Evolutionary conservation across 164 flowering plant genomes (phyloP).

Genomic region (Pachysandra terminalis): DNA sequence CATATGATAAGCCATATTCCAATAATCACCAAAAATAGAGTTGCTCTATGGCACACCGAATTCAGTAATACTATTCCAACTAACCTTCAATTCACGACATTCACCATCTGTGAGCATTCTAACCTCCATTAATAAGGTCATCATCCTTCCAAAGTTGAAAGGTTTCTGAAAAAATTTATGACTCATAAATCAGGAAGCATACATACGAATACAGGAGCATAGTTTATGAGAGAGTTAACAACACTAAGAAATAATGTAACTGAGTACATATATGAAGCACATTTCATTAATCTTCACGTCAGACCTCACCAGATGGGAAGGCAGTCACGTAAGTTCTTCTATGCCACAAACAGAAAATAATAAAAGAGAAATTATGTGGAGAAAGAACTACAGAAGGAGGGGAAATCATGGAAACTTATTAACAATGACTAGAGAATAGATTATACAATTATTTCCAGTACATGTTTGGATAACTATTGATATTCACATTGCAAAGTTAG

Average conservation of each 20-base stretch:
- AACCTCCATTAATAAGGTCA: conserved; percentile 38
- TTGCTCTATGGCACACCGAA: neutral
- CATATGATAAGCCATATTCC: neutral
- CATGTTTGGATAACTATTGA: neutral
- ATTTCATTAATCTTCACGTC: too few relatives aligned
- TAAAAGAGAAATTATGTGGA: neutral
- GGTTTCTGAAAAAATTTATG: conserved; percentile 49
- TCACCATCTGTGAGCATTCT: conserved; percentile 34
- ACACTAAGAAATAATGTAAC: neutral
- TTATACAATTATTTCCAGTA: neutral
- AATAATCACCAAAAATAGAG: neutral
- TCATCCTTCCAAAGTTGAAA: conserved; percentile 39
- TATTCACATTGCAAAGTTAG: neutral
- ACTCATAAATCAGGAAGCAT: neutral
- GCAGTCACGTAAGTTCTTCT: neutral
- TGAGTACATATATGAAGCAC: neutral
- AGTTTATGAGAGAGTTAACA: neutral
- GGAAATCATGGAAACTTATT: neutral
- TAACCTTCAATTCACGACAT: conserved; percentile 38
- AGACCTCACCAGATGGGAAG: neutral
- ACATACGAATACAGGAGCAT: neutral
- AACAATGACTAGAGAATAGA: neutral
- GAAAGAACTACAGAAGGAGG: neutral
- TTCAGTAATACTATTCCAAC: neutral
- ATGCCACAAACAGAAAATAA: neutral